Evolutionary conservation across 2,329 filamentous ascomycete species (phyloP).

Genomic region (Trichoderma atrobrunneum): DNA sequence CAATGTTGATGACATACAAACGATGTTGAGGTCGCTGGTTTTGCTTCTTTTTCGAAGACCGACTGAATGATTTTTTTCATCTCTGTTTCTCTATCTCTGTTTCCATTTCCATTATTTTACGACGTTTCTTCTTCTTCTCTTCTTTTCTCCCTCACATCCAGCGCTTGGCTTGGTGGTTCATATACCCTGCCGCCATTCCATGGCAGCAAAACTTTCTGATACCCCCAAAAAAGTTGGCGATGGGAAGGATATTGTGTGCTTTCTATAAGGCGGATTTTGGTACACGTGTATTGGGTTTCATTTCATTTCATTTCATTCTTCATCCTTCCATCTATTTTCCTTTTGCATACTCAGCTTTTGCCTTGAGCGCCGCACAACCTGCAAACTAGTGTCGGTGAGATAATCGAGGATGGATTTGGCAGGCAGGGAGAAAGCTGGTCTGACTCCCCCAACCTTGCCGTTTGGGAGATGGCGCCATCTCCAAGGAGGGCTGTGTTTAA

Average conservation of each 20-base stretch:
- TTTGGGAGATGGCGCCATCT: neutral
- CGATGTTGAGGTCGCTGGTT: slow-evolving; percentile 23
- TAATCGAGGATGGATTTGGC: slow-evolving; percentile 1
- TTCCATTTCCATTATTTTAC: slow-evolving; percentile 18
- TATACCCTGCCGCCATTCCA: slow-evolving; percentile 21
- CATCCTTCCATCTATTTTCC: neutral
- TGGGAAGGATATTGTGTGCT: slow-evolving; percentile 25
- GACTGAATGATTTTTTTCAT: neutral
- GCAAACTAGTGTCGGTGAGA: slow-evolving; percentile 9
- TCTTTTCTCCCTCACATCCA: slow-evolving; percentile 13
- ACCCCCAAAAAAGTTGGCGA: slow-evolving; percentile 33
- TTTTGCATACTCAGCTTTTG: neutral
- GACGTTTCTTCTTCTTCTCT: neutral
- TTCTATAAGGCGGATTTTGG: slow-evolving; percentile 19
- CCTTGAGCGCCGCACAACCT: neutral
- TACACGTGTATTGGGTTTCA: slow-evolving; percentile 16
- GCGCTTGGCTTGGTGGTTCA: slow-evolving; percentile 29
- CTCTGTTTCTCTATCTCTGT: neutral
- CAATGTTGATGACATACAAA: slow-evolving; percentile 11
- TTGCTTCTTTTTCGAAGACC: neutral
- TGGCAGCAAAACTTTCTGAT: slow-evolving; percentile 35
- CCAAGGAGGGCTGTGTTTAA: neutral
- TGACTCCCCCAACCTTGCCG: slow-evolving; percentile 6
- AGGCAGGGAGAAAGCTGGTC: slow-evolving; percentile 1
- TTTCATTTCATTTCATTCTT: neutral